Evolutionary conservation across 1,139 yeast species (phyloP), one percentile per base, ranked within the genome.

Genomic region (Debaryomycetaceae sp.): DNA sequence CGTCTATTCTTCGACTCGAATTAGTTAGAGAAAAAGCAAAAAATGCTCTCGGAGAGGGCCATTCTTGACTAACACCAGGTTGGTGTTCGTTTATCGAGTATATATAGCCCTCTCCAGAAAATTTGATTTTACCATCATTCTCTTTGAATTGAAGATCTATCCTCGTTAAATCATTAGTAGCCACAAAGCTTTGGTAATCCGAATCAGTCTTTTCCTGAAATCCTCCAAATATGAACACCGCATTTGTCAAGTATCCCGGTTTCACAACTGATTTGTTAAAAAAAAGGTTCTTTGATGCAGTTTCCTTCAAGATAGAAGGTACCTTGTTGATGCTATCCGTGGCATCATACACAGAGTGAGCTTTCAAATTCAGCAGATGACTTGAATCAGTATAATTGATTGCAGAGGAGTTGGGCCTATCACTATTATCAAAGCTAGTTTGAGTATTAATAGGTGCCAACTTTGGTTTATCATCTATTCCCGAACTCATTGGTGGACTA

Each of bases 141-240:
- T 36, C 18, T 19, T 29, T 36, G 22, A 22, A 39, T n/a, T 30
- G 13, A 14, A 44, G 49, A 36, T 67, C 75, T 35, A 72, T 65
- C 43, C 66, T 61, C 32, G 70, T 49, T 8, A 72, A 51, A 18
- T 68, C 73, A 44, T 65, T 56, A 1, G 67, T 52, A 0, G 77
- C 72, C 13, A 45, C 47, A 43, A 70, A 70, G 3, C 33, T 35
- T 14, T 51, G 50, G 16, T 44, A 41, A 9, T 45, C 41, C 2
- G 44, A 44, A 18, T 50, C 49, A 9, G 39, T 38, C 1, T 43
- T 41, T n/a, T 51, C 40, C 9, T 45, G 41, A 43, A 72, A 72
- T 3, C 78, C 78, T 3, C 77, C 78, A 53, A 69, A 72, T 5
- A 69, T 52, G 45, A 63, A 71, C 0, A 72, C 58, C 7, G 65